These are phyloP conservation scores for Trichosporon asahii DNA, from an alignment of 1,284 basidiomycete species.

Conservation along the genomic window DNA sequence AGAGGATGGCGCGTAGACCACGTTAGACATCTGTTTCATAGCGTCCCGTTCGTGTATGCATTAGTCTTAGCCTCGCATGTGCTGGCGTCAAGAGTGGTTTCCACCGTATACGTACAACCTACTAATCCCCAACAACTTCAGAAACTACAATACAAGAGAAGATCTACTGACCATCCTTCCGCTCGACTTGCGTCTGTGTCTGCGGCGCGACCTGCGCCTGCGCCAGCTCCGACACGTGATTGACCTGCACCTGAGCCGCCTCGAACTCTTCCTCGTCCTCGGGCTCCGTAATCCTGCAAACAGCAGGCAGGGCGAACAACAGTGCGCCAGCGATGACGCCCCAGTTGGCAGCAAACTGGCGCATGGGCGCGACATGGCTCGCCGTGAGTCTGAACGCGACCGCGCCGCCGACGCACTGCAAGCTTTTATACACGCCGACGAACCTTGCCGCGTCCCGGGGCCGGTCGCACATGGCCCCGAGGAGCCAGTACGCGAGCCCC, in stretches of 20 bases:
- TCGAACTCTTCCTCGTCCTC: conserved; percentile 21
- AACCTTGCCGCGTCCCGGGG: conserved; percentile 27
- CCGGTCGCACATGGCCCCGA: conserved; percentile 29
- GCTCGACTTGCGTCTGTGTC: not conserved
- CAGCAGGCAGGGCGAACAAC: conserved; percentile 24
- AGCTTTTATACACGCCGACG: conserved; percentile 31
- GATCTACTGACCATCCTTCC: not conserved
- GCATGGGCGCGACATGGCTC: conserved; percentile 21
- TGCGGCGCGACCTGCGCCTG: no score
- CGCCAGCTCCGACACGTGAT: not conserved
- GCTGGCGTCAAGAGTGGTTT: not conserved
- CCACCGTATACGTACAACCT: not conserved
- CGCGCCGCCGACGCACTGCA: conserved; percentile 27
- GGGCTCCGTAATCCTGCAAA: conserved; percentile 26
- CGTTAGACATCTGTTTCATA: not conserved
- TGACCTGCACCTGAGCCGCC: conserved; percentile 6
- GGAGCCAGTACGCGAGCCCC: conserved; percentile 38
- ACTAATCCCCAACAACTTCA: no score
- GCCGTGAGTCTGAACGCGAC: conserved; percentile 22
- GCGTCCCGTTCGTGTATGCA: not conserved
- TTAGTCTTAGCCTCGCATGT: not conserved
- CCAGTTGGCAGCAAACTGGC: conserved; percentile 33
- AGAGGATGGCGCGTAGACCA: no score
- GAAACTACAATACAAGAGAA: not conserved
- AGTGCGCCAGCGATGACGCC: conserved; percentile 22